These are phyloP conservation scores for Periconia sp. DNA, from an alignment of 2,329 filamentous ascomycete species.

Conservation along the genomic window DNA sequence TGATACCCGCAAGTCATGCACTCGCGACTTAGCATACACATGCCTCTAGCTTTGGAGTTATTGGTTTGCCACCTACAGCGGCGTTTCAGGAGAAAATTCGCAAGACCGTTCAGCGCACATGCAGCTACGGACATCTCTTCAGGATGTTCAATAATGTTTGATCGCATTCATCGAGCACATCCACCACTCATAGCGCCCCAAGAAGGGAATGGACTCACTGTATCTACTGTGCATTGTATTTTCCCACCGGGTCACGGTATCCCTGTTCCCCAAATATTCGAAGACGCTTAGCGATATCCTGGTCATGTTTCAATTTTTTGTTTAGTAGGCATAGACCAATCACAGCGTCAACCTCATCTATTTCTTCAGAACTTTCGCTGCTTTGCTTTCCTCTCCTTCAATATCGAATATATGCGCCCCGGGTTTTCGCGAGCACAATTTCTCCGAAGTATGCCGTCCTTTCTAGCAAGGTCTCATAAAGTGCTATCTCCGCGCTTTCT, in stretches of 20 bases:
- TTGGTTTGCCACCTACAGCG: not conserved
- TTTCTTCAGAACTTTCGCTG: not conserved
- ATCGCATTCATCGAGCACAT: not conserved
- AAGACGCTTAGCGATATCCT: not conserved
- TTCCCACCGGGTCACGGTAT: not conserved
- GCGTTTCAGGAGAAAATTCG: no score
- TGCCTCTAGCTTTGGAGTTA: conserved; percentile 1
- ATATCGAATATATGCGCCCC: not conserved
- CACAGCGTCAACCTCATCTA: not conserved
- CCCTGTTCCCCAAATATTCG: not conserved
- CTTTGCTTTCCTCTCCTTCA: not conserved
- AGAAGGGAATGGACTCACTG: not conserved
- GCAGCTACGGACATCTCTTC: not conserved
- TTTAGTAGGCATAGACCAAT: not conserved
- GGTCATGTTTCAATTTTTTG: not conserved
- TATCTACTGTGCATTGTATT: not conserved
- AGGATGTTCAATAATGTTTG: not conserved
- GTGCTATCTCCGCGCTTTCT: not conserved
- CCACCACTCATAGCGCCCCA: not conserved
- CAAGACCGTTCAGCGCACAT: not conserved
- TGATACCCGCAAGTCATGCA: not conserved
- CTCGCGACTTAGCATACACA: not conserved
- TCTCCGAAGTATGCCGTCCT: not conserved
- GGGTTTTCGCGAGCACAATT: not conserved
- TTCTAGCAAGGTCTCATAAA: not conserved